Evolutionary conservation across 2,329 filamentous ascomycete genomes (phyloP), one percentile per base, ranked within the genome.

Genomic region (Fusarium nematophilum): DNA sequence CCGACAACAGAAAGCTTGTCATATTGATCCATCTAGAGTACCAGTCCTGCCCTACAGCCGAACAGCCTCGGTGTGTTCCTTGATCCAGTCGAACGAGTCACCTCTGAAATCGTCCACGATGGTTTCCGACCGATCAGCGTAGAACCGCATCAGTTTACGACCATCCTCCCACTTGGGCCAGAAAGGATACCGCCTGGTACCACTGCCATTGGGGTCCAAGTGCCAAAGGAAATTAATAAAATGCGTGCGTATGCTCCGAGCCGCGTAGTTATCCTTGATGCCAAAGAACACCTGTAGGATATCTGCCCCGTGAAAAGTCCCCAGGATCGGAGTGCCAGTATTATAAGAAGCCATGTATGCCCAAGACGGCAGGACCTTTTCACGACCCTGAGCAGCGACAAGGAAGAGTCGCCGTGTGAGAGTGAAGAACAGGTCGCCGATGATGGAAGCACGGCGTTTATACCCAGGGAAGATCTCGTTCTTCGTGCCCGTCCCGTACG

Each of bases 401-500:
- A 90, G 78, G 64, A 87, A 83, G 1, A 77, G 57, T 3, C 52
- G 62, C 6, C 30, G 72, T 47, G 42, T 78, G 4, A 74, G 67
- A 3, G 66, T 72, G 73, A 90, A 90, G 0, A 81, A 81, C 0
- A 87, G 59, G 64, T 90, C 87, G n/a, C 87, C 87, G 0, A 89
- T 72, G 5, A 90, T 80, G 21, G 87, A 86, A 2, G 86, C 82
- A 0, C 88, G 70, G 9, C 85, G 83, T 70, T 90, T 90, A 76
- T 82, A 90, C 65, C 89, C 82, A 0, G 86, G 85, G 64, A 88
- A 89, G 69, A 83, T 80, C 67, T 88, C 84, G 72, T 89, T 86
- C 10, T 83, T 54, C 1, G 77, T 42, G 3, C 81, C 76, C 0
- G 87, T 89, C 38, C 82, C 76, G 76, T 86, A 89, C 0, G 88